phyloP scores from a whole-genome alignment of 2,329 filamentous ascomycete genomes.

The Epichloe hybrida region DNA sequence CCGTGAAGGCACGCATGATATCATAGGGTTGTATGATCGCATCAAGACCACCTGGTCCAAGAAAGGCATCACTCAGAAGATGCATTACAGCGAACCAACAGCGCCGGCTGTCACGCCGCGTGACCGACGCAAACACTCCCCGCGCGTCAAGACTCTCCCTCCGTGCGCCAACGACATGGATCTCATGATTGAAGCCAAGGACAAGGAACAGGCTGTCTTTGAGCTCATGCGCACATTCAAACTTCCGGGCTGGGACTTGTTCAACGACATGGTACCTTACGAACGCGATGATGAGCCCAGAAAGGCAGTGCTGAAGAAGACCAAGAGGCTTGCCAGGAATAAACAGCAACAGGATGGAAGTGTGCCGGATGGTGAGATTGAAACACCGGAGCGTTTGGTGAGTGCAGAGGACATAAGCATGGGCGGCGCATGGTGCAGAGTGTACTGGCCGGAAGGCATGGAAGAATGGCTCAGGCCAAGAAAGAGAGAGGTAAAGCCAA shows the following conservation, averaged over 20 bases:
- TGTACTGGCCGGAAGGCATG: slow-evolving; percentile 84
- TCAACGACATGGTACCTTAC: slow-evolving; percentile 68
- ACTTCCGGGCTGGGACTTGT: slow-evolving; percentile 61
- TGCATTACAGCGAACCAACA: slow-evolving; percentile 82
- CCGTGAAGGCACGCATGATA: slow-evolving; percentile 74
- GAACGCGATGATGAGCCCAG: slow-evolving; percentile 60
- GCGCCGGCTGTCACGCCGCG: slow-evolving; percentile 53
- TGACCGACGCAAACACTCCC: slow-evolving; percentile 73
- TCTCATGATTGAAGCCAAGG: slow-evolving; percentile 98
- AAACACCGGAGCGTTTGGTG: slow-evolving; percentile 31
- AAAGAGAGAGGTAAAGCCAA: slow-evolving; percentile 54
- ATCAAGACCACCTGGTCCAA: slow-evolving; percentile 74
- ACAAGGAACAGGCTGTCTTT: slow-evolving; percentile 94
- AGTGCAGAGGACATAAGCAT: slow-evolving; percentile 63
- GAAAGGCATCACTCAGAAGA: slow-evolving; percentile 82
- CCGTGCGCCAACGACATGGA: slow-evolving; percentile 78
- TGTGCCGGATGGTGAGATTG: slow-evolving; percentile 23
- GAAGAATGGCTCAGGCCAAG: slow-evolving; percentile 76
- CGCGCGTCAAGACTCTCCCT: slow-evolving; percentile 65
- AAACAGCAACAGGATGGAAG: slow-evolving; percentile 23
- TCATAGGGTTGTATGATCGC: slow-evolving; percentile 57
- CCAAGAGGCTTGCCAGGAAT: slow-evolving; percentile 24
- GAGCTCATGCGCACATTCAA: slow-evolving; percentile 83
- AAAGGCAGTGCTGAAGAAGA: slow-evolving; percentile 26
- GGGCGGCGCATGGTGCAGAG: slow-evolving; percentile 68